phyloP scores from a whole-genome alignment of 225 moss, liverwort and hornwort species.

The Polytrichum formosum region DNA sequence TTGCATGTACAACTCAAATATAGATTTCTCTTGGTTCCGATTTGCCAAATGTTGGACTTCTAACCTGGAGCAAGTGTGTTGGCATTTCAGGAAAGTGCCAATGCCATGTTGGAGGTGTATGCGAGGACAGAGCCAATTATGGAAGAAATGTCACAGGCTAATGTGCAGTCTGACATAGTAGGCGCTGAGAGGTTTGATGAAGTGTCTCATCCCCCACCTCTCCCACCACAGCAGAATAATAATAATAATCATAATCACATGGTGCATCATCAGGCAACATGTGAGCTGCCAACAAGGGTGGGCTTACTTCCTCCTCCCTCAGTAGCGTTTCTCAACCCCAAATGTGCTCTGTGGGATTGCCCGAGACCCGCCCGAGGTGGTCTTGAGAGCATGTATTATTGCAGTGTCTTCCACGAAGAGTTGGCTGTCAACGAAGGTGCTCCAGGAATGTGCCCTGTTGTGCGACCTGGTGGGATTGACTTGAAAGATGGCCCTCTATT shows the following conservation, averaged over 20 bases:
- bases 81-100: slow-evolving; percentile 1
- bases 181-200: slow-evolving; percentile 27
- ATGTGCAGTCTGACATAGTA: slow-evolving; percentile 24
- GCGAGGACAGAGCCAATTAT: slow-evolving; percentile 36
- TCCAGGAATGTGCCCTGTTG: slow-evolving; percentile 52
- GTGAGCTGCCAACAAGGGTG: slow-evolving; percentile 21
- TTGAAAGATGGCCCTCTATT: slow-evolving; percentile 64
- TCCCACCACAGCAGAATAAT: slow-evolving; percentile 16
- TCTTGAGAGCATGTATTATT: slow-evolving; percentile 42
- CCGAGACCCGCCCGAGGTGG: slow-evolving; percentile 53
- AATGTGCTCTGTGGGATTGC: slow-evolving; percentile 65
- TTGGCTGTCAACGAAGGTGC: slow-evolving; percentile 57
- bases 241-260: slow-evolving; percentile 6
- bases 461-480: slow-evolving; percentile 60
- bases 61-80: too few species aligned
- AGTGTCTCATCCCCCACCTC: slow-evolving; percentile 17
- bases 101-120: slow-evolving; percentile 35
- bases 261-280: slow-evolving; percentile 13
- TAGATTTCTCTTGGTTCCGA: too few species aligned
- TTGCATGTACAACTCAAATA: too few species aligned
- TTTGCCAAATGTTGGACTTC: too few species aligned
- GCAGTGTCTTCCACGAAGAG: slow-evolving; percentile 60
- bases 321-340: slow-evolving; percentile 41
- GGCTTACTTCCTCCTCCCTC: slow-evolving; percentile 29
- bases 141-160: slow-evolving; percentile 22